phyloP scores from a whole-genome alignment of 1,284 basidiomycete genomes.

The Malassezia brasiliensis region DNA sequence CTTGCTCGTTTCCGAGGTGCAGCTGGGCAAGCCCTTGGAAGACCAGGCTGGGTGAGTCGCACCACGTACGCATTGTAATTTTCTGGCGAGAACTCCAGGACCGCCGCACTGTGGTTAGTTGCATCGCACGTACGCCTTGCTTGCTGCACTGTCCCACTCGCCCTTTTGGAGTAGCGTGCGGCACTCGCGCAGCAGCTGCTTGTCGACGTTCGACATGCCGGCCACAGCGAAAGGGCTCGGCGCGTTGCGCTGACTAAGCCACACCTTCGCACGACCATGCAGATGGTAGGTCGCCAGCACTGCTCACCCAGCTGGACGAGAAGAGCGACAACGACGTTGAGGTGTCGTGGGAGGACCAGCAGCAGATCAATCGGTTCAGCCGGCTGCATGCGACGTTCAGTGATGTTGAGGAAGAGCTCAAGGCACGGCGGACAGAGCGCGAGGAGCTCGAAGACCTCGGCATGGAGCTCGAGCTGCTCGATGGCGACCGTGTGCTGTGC shows the following conservation, averaged over 20 bases:
- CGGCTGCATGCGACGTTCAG: constrained; percentile 73
- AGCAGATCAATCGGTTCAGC: constrained; percentile 82
- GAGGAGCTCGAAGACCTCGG: constrained; percentile 80
- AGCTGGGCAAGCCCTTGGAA: constrained; percentile 31
- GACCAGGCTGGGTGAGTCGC: constrained; percentile 15
- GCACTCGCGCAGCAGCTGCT: constrained; percentile 17
- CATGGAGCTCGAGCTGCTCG: constrained; percentile 77
- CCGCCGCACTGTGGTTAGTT: not conserved
- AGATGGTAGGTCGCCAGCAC: constrained; percentile 3
- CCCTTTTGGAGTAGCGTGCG: constrained; percentile 11
- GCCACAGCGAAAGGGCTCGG: not conserved
- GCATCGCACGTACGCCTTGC: constrained; percentile 9
- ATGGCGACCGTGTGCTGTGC: constrained; percentile 47
- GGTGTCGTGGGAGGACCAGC: constrained; percentile 93
- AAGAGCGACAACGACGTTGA: constrained; percentile 58
- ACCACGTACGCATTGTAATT: constrained; percentile 47
- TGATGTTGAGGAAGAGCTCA: constrained; percentile 64
- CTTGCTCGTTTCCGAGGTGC: constrained; percentile 23
- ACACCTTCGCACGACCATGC: not conserved
- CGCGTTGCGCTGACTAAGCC: constrained; percentile 4
- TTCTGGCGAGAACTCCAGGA: constrained; percentile 34
- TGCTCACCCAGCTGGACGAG: constrained; percentile 20
- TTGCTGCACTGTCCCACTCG: constrained; percentile 13
- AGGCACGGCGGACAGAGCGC: constrained; percentile 71
- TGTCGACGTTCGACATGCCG: constrained; percentile 15